phyloP scores from a whole-genome alignment of 768 basidiomycete genomes.

The Tubosaeta sp. region DNA sequence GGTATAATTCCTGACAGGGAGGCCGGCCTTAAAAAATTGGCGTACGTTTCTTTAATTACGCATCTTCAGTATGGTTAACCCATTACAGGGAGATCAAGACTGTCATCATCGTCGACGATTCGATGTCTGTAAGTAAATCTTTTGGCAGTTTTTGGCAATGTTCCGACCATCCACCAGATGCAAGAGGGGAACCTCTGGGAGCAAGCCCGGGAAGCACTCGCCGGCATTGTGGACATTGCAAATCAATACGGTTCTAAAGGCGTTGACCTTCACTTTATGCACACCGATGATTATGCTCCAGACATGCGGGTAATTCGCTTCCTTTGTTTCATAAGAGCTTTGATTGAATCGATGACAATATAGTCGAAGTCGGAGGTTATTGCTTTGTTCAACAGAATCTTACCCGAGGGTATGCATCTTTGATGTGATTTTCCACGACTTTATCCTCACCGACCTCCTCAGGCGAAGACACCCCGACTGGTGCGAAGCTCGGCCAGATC shows the following conservation, averaged over 20 bases:
- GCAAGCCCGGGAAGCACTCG: constrained; percentile 39
- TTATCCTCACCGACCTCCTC: not conserved
- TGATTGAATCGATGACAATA: not conserved
- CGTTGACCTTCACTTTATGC: constrained; percentile 42
- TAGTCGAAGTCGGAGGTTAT: constrained; percentile 22
- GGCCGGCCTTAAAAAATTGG: constrained; percentile 17
- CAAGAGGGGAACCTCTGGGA: constrained; percentile 37
- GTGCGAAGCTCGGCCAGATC: constrained; percentile 34
- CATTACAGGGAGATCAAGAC: constrained; percentile 35
- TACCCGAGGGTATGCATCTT: constrained; percentile 19
- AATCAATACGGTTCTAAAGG: constrained; percentile 36
- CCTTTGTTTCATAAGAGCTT: not conserved
- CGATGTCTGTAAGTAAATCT: constrained; percentile 29
- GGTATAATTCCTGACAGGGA: constrained; percentile 17
- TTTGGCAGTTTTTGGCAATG: not conserved
- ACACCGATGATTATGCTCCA: constrained; percentile 27
- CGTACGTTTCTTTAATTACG: constrained; percentile 17
- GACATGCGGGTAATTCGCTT: constrained; percentile 21
- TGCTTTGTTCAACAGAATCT: constrained; percentile 23
- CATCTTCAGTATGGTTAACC: not conserved
- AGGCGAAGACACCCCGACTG: constrained; percentile 37
- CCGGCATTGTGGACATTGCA: constrained; percentile 36
- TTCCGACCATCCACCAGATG: constrained; percentile 30
- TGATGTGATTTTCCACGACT: not conserved
- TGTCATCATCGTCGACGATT: constrained; percentile 40